Conservation (phyloP, 2,329 filamentous ascomycete genomes). For the Paraphaeosphaeria sporulosa region DNA sequence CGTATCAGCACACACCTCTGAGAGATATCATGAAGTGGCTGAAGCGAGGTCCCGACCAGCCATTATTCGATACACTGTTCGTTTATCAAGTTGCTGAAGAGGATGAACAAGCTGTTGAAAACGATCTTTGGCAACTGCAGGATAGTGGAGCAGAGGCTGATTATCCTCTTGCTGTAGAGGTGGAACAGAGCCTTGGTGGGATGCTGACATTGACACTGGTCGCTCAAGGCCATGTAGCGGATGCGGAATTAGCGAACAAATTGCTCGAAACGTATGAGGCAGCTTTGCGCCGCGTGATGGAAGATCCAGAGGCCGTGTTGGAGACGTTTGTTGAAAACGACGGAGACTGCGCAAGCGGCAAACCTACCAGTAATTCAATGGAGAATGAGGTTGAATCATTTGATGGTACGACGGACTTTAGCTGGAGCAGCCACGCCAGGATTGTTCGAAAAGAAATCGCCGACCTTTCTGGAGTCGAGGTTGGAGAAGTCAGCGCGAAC, state of each 20-base stretch:
- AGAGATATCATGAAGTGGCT: conserved; percentile 84
- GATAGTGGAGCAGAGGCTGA: conserved; percentile 61
- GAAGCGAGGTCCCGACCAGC: conserved; percentile 59
- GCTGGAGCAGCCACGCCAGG: conserved; percentile 65
- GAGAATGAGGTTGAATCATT: background rate
- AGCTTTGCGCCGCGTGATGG: conserved; percentile 47
- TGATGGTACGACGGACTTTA: conserved; percentile 50
- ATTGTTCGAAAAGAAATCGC: conserved; percentile 70
- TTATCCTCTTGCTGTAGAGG: conserved; percentile 81
- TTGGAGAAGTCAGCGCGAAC: conserved; percentile 61
- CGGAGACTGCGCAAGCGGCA: background rate
- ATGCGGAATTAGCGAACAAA: conserved; percentile 41
- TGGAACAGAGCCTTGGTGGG: conserved; percentile 61
- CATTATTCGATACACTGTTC: conserved; percentile 78
- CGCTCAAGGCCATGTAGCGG: conserved; percentile 58
- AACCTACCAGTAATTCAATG: background rate
- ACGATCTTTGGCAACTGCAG: conserved; percentile 61
- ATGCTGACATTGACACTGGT: conserved; percentile 66
- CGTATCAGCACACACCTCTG: conserved; percentile 81
- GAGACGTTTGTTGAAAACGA: conserved; percentile 24
- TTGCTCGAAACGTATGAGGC: conserved; percentile 56
- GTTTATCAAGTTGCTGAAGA: conserved; percentile 70
- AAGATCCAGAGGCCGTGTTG: conserved; percentile 37
- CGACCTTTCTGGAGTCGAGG: conserved; percentile 63
- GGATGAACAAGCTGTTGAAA: conserved; percentile 27